Conservation (phyloP, 148 eudicot species). For the Bassia scoparia region DNA sequence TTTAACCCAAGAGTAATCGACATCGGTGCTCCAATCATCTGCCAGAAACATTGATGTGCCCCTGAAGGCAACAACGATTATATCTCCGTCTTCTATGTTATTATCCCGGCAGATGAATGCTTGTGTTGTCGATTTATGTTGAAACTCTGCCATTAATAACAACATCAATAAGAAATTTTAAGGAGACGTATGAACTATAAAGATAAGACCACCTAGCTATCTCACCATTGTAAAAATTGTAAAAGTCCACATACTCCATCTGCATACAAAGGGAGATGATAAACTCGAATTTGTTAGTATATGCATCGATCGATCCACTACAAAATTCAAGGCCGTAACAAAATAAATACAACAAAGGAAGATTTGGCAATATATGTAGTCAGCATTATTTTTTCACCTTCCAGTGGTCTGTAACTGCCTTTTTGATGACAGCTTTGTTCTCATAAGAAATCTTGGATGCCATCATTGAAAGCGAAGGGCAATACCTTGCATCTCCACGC, state of each 20-base stretch:
- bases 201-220: background rate
- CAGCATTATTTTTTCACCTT: conserved; percentile 29
- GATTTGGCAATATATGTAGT: too few species aligned
- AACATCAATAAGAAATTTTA: background rate
- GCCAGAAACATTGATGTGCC: conserved; percentile 65
- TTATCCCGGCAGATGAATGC: conserved; percentile 45
- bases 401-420: conserved; percentile 43
- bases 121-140: conserved; percentile 41
- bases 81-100: conserved; percentile 27
- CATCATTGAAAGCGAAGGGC: conserved; percentile 51
- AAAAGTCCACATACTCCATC: conserved; percentile 69
- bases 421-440: conserved; percentile 33
- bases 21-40: conserved; percentile 62
- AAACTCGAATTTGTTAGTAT: background rate
- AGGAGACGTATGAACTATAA: background rate
- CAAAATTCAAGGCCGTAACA: too few species aligned
- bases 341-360: too few species aligned
- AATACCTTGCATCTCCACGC: conserved; percentile 44
- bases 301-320: too few species aligned
- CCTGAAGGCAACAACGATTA: conserved; percentile 53
- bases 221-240: conserved; percentile 64
- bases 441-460: conserved; percentile 73
- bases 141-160: conserved; percentile 38
- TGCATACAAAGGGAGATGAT: conserved; percentile 34
- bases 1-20: conserved; percentile 60